phyloP scores from a whole-genome alignment of 805 yeast species.

The Danielia oregonensis region DNA sequence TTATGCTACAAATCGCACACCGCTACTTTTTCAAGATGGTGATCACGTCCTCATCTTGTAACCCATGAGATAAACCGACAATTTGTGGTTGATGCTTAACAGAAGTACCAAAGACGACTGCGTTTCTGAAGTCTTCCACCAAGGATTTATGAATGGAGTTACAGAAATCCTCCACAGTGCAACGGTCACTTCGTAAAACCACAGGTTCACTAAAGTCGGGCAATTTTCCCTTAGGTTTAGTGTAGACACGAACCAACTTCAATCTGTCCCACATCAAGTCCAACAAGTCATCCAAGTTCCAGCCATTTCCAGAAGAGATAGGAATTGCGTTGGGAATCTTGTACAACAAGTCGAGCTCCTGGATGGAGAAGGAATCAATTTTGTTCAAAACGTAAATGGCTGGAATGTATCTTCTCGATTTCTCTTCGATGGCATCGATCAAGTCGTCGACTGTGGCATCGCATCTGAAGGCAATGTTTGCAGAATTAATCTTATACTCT shows the following conservation, averaged over 20 bases:
- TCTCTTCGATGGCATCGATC: slow-evolving; percentile 89
- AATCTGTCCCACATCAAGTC: slow-evolving; percentile 95
- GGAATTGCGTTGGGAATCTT: slow-evolving; percentile 97
- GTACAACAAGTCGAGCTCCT: slow-evolving; percentile 85
- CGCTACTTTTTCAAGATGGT: slow-evolving; percentile 75
- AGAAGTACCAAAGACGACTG: slow-evolving; percentile 88
- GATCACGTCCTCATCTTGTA: slow-evolving; percentile 96
- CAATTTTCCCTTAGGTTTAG: slow-evolving; percentile 90
- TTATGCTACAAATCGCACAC: slow-evolving; percentile 1
- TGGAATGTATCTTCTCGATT: slow-evolving; percentile 89
- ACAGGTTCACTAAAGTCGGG: slow-evolving; percentile 97
- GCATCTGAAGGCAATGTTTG: slow-evolving; percentile 94
- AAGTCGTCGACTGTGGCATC: slow-evolving; percentile 97
- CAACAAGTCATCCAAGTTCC: slow-evolving; percentile 94
- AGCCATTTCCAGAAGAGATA: slow-evolving; percentile 90
- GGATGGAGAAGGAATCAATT: slow-evolving; percentile 90
- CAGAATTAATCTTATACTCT: slow-evolving; percentile 92
- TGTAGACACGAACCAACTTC: slow-evolving; percentile 89
- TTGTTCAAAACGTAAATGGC: slow-evolving; percentile 93
- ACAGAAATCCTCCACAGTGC: slow-evolving; percentile 94
- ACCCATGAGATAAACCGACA: slow-evolving; percentile 79
- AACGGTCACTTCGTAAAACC: slow-evolving; percentile 76
- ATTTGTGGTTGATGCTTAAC: slow-evolving; percentile 98
- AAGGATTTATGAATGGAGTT: slow-evolving; percentile 91
- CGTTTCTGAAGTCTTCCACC: slow-evolving; percentile 90